phyloP scores from a whole-genome alignment of 106 monocot genomes.

The Allium cepa region DNA sequence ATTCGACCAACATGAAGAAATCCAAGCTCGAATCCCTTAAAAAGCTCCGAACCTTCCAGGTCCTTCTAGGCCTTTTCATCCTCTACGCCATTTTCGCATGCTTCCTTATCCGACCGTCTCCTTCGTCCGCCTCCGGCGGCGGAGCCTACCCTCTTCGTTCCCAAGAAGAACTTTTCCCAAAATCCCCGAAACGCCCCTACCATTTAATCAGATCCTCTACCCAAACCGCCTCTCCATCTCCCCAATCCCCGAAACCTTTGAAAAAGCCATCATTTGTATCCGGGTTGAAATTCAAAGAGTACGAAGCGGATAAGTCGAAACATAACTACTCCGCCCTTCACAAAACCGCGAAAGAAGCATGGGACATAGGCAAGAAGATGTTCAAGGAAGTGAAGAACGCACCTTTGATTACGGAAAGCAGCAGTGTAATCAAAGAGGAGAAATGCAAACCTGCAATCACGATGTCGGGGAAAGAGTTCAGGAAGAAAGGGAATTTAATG shows the following conservation, averaged over 20 bases:
- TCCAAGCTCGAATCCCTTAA: conserved; percentile 13
- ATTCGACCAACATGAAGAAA: conserved; percentile 1
- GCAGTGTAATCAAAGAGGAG: conserved; percentile 9
- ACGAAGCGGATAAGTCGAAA: conserved; percentile 7
- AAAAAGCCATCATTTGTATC: conserved; percentile 16
- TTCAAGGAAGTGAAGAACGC: conserved; percentile 6
- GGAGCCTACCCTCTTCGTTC: conserved; percentile 7
- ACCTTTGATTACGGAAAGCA: too few relatives aligned
- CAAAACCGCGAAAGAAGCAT: conserved; percentile 46
- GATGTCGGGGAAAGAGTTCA: conserved; percentile 22
- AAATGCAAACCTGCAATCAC: conserved; percentile 37
- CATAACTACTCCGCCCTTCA: conserved; percentile 53
- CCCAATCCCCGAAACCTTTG: not conserved
- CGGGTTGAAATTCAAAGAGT: conserved; percentile 14
- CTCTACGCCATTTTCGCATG: conserved; percentile 21
- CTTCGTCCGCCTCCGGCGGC: conserved; percentile 3
- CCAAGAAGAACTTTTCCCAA: conserved; percentile 12
- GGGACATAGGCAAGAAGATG: conserved; percentile 27
- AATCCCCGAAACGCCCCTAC: not conserved
- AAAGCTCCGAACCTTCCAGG: conserved; percentile 12
- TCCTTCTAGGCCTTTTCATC: conserved; percentile 7
- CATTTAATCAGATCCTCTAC: not conserved
- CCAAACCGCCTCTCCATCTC: conserved; percentile 4
- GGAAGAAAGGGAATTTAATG: conserved; percentile 28
- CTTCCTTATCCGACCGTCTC: not conserved